phyloP scores from a whole-genome alignment of 805 yeast genomes.

The Yamadazyma laniorum region DNA sequence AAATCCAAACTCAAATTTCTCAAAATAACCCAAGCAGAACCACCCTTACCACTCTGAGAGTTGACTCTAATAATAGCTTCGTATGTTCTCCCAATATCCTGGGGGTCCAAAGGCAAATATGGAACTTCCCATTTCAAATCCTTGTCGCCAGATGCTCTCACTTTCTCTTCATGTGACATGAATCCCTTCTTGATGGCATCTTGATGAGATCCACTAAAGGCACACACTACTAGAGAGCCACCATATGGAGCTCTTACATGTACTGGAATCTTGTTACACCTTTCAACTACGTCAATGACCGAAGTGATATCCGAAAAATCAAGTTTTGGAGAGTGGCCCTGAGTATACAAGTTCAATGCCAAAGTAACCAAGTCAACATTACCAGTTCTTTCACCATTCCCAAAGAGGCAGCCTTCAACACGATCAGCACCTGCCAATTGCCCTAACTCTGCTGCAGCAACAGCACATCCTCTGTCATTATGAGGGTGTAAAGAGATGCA shows the following conservation, averaged over 20 bases:
- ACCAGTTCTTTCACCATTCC: slow-evolving; percentile 87
- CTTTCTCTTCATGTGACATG: slow-evolving; percentile 42
- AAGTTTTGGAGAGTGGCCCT: slow-evolving; percentile 67
- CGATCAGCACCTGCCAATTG: slow-evolving; percentile 85
- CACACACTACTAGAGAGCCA: slow-evolving; percentile 79
- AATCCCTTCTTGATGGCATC: slow-evolving; percentile 88
- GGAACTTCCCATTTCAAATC: slow-evolving; percentile 65
- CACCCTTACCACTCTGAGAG: slow-evolving; percentile 87
- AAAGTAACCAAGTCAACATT: slow-evolving; percentile 79
- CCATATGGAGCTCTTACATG: slow-evolving; percentile 81
- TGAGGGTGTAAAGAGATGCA: slow-evolving; percentile 80
- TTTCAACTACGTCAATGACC: slow-evolving; percentile 70
- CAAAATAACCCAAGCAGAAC: slow-evolving; percentile 84
- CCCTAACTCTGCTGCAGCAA: slow-evolving; percentile 84
- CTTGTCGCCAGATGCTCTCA: slow-evolving; percentile 32
- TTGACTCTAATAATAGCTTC: slow-evolving; percentile 90
- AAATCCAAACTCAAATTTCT: slow-evolving; percentile 73
- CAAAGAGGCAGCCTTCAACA: slow-evolving; percentile 82
- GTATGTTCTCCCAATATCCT: slow-evolving; percentile 83
- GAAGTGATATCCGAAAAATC: slow-evolving; percentile 69
- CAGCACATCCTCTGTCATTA: slow-evolving; percentile 84
- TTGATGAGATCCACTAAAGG: slow-evolving; percentile 84
- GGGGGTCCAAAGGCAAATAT: slow-evolving; percentile 80
- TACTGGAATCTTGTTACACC: slow-evolving; percentile 78
- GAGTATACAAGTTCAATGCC: slow-evolving; percentile 75